Percentiles rank a stretch among this genome's conserved stretches.
phyloP scores from a whole-genome alignment of 805 yeast species.

The Suhomyces xylopsoci region DNA sequence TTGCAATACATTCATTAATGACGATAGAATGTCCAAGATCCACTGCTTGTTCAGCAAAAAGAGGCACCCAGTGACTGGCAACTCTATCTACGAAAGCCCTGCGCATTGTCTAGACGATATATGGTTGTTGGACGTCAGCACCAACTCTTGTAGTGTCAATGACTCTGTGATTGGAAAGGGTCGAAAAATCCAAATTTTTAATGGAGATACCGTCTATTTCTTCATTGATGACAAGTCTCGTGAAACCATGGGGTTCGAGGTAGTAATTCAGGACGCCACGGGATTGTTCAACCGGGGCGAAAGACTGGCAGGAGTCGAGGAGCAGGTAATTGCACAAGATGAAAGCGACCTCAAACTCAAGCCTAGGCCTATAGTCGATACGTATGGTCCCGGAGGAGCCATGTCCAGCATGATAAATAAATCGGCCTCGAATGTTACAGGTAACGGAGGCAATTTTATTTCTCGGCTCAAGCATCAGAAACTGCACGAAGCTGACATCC shows the following conservation, averaged over 20 bases:
- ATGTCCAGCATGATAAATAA: constrained; percentile 1
- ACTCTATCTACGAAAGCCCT: constrained; percentile 60
- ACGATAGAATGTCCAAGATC: constrained; percentile 75
- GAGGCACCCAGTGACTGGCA: constrained; percentile 54
- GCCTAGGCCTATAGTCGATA: constrained; percentile 21
- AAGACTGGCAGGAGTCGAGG: constrained; percentile 3
- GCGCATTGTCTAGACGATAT: constrained; percentile 71
- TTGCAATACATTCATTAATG: constrained; percentile 60
- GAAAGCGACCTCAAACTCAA: constrained; percentile 24
- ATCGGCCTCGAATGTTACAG: constrained; percentile 5
- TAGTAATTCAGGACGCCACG: constrained; percentile 55
- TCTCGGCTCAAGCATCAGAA: constrained; percentile 26
- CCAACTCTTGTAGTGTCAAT: constrained; percentile 77
- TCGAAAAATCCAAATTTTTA: constrained; percentile 54
- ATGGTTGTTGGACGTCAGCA: constrained; percentile 77
- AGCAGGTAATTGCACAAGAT: constrained; percentile 15
- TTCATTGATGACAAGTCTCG: constrained; percentile 57
- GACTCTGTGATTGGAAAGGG: constrained; percentile 57
- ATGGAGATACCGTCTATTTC: constrained; percentile 65
- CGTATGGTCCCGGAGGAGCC: background rate
- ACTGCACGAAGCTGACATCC: constrained; percentile 15
- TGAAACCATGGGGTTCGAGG: constrained; percentile 52
- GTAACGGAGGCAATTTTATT: constrained; percentile 28
- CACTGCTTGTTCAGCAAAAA: constrained; percentile 72
- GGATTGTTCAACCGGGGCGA: constrained; percentile 59